phyloP scores from a whole-genome alignment of 225 moss, liverwort and hornwort genomes.

The Pseudisothecium myosuroides region DNA sequence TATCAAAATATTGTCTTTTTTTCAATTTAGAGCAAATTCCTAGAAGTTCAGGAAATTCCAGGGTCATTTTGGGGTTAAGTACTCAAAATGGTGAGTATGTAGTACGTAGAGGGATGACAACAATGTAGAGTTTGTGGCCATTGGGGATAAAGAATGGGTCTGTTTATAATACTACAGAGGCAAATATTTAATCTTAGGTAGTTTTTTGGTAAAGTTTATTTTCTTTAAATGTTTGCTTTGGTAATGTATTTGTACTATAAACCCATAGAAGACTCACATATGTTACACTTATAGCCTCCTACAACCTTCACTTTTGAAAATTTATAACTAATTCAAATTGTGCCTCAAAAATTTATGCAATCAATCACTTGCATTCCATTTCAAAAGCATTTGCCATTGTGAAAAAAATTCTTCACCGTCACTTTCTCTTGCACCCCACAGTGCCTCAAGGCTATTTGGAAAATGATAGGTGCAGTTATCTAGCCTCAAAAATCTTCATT shows the following conservation, averaged over 20 bases:
- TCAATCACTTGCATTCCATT: neutral
- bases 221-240: fast-evolving
- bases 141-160: neutral
- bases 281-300: neutral
- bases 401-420: neutral
- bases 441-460: neutral
- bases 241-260: neutral
- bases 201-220: fast-evolving
- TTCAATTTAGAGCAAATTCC: no score
- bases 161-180: fast-evolving
- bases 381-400: neutral
- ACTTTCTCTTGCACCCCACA: neutral
- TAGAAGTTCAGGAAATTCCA: no score
- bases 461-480: neutral
- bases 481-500: neutral
- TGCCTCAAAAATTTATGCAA: neutral
- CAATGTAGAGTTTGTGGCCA: neutral
- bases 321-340: neutral
- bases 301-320: neutral
- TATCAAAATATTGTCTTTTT: no score
- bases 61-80: no score
- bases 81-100: neutral
- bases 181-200: neutral
- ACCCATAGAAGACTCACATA: neutral
- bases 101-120: neutral